phyloP scores from a whole-genome alignment of 108 stramenopile species.

The Conticribra guillardii region DNA sequence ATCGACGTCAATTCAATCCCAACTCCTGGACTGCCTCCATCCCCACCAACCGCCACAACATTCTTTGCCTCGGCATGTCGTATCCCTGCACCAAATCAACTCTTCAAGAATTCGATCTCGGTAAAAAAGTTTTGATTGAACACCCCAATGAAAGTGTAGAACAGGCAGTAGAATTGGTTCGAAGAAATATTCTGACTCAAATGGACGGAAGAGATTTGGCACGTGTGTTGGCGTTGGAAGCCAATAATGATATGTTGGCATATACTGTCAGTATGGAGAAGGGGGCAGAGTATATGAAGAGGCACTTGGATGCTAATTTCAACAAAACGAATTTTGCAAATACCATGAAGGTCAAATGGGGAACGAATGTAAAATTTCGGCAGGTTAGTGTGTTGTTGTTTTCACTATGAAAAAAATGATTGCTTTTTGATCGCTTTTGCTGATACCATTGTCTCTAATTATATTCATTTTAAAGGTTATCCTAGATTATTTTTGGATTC shows the following conservation, averaged over 20 bases:
- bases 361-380: conserved; percentile 52
- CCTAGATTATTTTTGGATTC: conserved; percentile 86
- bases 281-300: conserved; percentile 55
- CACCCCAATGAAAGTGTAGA: conserved; percentile 54
- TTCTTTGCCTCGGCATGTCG: conserved; percentile 77
- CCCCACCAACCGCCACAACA: conserved; percentile 57
- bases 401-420: background rate
- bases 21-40: conserved; percentile 45
- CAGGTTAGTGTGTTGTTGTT: conserved; percentile 33
- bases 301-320: conserved; percentile 74
- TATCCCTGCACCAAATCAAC: conserved; percentile 63
- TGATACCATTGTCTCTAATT: background rate
- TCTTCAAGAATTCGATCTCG: conserved; percentile 41
- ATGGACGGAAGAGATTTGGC: conserved; percentile 86
- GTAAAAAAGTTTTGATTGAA: conserved; percentile 29
- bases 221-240: conserved; percentile 69
- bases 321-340: conserved; percentile 56
- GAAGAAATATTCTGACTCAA: conserved; percentile 61
- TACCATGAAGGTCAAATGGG: conserved; percentile 54
- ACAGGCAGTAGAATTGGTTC: conserved; percentile 65
- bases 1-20: conserved; percentile 34
- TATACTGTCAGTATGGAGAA: conserved; percentile 78
- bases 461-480: conserved; percentile 65
- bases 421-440: no score
- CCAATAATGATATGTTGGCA: conserved; percentile 55